Base-by-base conservation (phyloP, 495 filamentous ascomycete species). In the Hypomontagnella monticulosa region DNA sequence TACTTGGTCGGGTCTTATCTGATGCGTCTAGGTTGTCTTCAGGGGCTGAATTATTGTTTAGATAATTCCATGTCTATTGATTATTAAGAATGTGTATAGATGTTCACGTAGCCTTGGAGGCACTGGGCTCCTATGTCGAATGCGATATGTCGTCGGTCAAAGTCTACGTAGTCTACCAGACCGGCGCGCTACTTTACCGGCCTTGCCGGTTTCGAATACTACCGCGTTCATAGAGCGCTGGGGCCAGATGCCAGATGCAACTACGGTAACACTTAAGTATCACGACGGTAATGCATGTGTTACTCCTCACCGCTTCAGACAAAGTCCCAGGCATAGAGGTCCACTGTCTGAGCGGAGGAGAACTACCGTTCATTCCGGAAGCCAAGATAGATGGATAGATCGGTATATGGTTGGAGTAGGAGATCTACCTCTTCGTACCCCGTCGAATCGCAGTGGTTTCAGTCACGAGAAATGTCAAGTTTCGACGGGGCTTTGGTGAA, bases 291-390 rank as follows among this genome's bases (percentile, higher is more conserved):
- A 55, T 56, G 11, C 20, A 20, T 49, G 59, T 68, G 32, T 44
- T 50, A 60, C 59, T 59, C 38, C 50, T 68, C 54, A 68, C 65
- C 65, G 59, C 65, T 56, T 52, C 49, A 59, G 44, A 54, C 34
- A 57, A 48, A 46, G 50, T 44, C 55, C 41, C 20, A 18, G 10
- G 8, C 23, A 41, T 53, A 16, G 33, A 7, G 30, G 38, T 40
- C 16, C 41, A 20, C 20, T 33, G 2, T 19, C 44, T 19, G 18
- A 14, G 41, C 34, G 42, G 16, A 20, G 36, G 15, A 8, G 30
- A 46, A 10, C 34, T 9, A 32, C 8, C 34, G 14, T 30, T 18
- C 10, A 55, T 55, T 20, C 27, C 36, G 51, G 51, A 43, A 33
- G 20, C 51, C 15, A 37, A 23, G 38, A 12, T 42, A 55, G 3